Base-by-base conservation (phyloP, 2,329 filamentous ascomycete genomes). In the Xylariaceae sp. region DNA sequence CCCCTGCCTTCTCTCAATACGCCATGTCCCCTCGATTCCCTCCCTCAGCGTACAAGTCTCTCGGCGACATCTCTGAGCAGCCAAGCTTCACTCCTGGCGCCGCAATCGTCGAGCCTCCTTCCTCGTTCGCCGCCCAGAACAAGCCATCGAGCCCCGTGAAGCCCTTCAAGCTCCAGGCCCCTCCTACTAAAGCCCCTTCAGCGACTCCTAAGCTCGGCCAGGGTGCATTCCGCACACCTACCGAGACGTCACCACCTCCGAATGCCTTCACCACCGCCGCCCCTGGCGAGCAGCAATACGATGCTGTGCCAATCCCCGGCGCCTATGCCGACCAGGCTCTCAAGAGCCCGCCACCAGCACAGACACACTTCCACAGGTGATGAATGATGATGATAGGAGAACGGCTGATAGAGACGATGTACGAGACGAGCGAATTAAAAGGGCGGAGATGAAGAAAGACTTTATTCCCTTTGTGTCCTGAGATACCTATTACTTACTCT, bases 101-200 rank as follows among this genome's bases (percentile, higher is more conserved):
- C 52, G 54, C 50, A 20, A 74, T 82, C 50, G 74, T 75, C 38
- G 79, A 84, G 53, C 81, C 85, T 5, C 72, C 73, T 48, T 86
- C 86, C 34, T 72, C 82, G 47, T 83, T 85, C 56, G 67, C 75
- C 50, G 60, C 72, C 59, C 67, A 59, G 22, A 49, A 64, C 11
- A 23, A 45, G 21, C 48, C 44, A 36, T 41, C 32, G 14, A 35
- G 22, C 37, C 52, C 72, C 53, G 56, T 74, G 55, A 79, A 74
- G 55, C 74, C 82, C n/a, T 96, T 97, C 76, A 84, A 86, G 62
- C 82, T 97, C 34, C 88, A 95, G 71, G 76, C 90, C 16, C 90
- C 92, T 33, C 92, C 92, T 0, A 75, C 76, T 65, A 89, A 86
- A 65, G 79, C 90, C 38, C 87, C 87, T 42, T 78, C 80, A 45